These are phyloP conservation scores for Geoglossum cookeanum DNA, from an alignment of 2,329 filamentous ascomycete genomes.

Conservation along the genomic window DNA sequence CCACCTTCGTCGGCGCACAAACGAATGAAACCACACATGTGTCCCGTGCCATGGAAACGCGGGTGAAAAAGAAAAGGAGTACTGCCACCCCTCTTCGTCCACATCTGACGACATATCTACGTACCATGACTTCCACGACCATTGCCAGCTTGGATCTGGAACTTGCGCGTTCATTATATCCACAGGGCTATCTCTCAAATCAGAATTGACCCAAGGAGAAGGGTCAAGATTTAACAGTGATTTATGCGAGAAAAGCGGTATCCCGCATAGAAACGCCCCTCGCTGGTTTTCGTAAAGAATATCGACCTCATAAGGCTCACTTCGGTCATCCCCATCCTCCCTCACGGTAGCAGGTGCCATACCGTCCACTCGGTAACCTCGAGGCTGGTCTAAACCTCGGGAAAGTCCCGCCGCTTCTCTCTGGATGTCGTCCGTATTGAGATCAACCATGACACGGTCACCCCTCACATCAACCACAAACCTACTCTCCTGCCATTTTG, in stretches of 20 bases:
- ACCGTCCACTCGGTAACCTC: not conserved
- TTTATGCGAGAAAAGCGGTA: conserved; percentile 71
- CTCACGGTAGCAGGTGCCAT: not conserved
- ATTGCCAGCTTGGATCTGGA: conserved; percentile 88
- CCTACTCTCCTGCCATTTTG: conserved; percentile 34
- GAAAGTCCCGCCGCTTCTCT: not conserved
- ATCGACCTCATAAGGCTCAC: conserved; percentile 38
- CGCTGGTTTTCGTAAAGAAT: conserved; percentile 92
- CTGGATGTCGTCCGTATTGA: not conserved
- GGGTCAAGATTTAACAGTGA: conserved; percentile 78
- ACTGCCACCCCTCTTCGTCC: conserved; percentile 90
- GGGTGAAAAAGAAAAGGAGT: conserved; percentile 63
- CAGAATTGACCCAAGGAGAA: conserved; percentile 61
- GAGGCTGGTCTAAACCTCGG: not conserved
- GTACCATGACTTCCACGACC: conserved; percentile 58
- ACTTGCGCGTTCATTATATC: conserved; percentile 75
- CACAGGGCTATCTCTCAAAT: conserved; percentile 37
- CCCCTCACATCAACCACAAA: not conserved
- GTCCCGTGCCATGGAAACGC: conserved; percentile 60
- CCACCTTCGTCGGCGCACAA: conserved; percentile 81
- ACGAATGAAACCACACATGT: conserved; percentile 82
- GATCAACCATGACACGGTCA: not conserved
- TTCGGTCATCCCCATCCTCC: not conserved
- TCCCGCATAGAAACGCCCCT: conserved; percentile 73
- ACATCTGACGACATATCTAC: conserved; percentile 63